These are phyloP conservation scores for Cyberlindnera lachancei DNA, from an alignment of 805 yeast species.

Conservation along the genomic window DNA sequence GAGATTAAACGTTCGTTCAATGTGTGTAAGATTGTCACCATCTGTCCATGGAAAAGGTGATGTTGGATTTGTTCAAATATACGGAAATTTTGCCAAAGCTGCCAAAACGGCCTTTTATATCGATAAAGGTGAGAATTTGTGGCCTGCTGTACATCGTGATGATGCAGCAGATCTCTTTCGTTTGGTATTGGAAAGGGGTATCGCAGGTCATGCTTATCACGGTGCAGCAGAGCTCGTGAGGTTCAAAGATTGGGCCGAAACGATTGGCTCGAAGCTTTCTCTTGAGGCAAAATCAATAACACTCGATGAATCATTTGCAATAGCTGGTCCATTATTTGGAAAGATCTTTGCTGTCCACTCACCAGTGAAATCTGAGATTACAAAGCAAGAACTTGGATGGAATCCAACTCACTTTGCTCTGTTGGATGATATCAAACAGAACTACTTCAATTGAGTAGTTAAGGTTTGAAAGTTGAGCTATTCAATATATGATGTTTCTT, in stretches of 20 bases:
- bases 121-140: slow-evolving; percentile 27
- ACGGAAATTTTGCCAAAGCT: slow-evolving; percentile 24
- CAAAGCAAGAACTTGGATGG: slow-evolving; percentile 23
- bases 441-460: too few species aligned
- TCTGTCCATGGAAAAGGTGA: slow-evolving; percentile 29
- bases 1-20: slow-evolving; percentile 22
- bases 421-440: slow-evolving; percentile 15
- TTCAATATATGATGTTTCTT: too few species aligned
- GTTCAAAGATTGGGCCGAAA: slow-evolving; percentile 22
- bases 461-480: too few species aligned
- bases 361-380: slow-evolving; percentile 12
- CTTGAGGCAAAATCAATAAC: background rate
- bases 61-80: slow-evolving; percentile 19
- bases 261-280: slow-evolving; percentile 18
- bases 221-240: slow-evolving; percentile 21
- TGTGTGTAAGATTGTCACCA: slow-evolving; percentile 24
- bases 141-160: slow-evolving; percentile 26
- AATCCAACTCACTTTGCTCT: slow-evolving; percentile 15
- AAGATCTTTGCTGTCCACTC: slow-evolving; percentile 8
- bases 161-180: slow-evolving; percentile 29
- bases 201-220: slow-evolving; percentile 21
- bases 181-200: slow-evolving; percentile 21
- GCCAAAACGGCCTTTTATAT: slow-evolving; percentile 25
- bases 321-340: too few species aligned
- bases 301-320: too few species aligned